These are phyloP conservation scores for Lactarius akahatsu DNA, from an alignment of 768 basidiomycete genomes.

Conservation along the genomic window DNA sequence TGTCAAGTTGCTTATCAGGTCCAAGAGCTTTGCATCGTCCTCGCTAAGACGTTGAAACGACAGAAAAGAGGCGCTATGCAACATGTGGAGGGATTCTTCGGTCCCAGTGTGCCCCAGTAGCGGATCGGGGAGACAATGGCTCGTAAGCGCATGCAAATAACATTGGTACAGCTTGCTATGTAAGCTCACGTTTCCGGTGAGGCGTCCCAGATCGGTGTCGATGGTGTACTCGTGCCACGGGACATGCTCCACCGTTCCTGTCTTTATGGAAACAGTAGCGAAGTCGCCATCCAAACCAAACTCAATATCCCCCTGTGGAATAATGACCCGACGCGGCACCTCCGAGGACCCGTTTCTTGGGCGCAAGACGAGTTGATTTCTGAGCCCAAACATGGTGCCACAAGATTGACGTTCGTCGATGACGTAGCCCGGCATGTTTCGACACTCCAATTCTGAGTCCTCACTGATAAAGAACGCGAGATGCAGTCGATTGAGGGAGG, in stretches of 20 bases:
- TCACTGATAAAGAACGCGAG: conserved; percentile 42
- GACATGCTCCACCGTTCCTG: neutral
- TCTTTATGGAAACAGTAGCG: conserved; percentile 1
- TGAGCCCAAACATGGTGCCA: conserved; percentile 47
- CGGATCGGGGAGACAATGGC: conserved; percentile 44
- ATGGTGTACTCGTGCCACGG: conserved; percentile 36
- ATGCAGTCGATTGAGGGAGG: conserved; percentile 40
- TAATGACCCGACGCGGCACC: conserved; percentile 9
- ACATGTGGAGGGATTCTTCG: conserved; percentile 43
- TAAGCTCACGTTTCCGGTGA: conserved; percentile 34
- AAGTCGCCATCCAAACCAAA: conserved; percentile 1
- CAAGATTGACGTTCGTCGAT: conserved; percentile 43
- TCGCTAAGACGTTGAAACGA: conserved; percentile 42
- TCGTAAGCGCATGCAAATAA: conserved; percentile 48
- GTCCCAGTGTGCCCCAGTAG: conserved; percentile 45
- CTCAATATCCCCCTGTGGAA: conserved; percentile 10
- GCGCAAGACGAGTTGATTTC: conserved; percentile 33
- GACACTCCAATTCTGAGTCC: conserved; percentile 38
- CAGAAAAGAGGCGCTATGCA: conserved; percentile 39
- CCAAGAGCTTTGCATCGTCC: neutral
- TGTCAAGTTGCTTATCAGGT: conserved; percentile 1
- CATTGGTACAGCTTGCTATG: conserved; percentile 38
- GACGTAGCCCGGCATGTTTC: conserved; percentile 43
- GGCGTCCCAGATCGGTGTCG: conserved; percentile 35
- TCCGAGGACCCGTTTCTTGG: neutral